phyloP scores from a whole-genome alignment of 306 rosid species.

The Pyrus betulifolia region DNA sequence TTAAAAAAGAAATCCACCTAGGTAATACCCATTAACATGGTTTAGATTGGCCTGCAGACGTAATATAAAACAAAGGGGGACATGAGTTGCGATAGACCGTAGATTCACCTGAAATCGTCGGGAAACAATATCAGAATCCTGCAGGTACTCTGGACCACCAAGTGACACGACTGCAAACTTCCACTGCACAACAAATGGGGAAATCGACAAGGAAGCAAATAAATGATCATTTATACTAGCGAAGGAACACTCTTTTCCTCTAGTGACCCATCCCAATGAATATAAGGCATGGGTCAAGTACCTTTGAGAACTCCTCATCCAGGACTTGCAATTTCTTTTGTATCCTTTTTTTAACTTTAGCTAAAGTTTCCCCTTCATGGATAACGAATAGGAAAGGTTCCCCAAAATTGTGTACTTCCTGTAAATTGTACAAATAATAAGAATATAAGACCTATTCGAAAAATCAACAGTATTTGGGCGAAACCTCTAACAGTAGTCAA shows the following conservation, averaged over 20 bases:
- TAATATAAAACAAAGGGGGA: too few relatives aligned
- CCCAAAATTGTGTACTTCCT: constrained; percentile 87
- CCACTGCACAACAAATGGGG: constrained; percentile 45
- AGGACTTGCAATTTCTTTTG: constrained; percentile 82
- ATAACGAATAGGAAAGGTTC: constrained; percentile 81
- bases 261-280: background rate
- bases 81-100: background rate
- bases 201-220: background rate
- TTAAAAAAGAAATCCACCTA: background rate
- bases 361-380: constrained; percentile 67
- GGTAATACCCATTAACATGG: background rate
- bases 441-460: background rate
- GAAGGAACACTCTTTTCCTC: background rate
- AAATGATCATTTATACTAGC: background rate
- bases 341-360: constrained; percentile 68
- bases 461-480: too few relatives aligned
- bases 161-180: constrained; percentile 80
- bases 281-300: constrained; percentile 7
- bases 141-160: constrained; percentile 88
- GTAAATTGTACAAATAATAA: constrained; percentile 10
- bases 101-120: constrained; percentile 71
- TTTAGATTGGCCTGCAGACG: background rate
- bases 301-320: constrained; percentile 81
- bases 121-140: constrained; percentile 63
- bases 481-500: background rate